Conservation (phyloP, 2,329 filamentous ascomycete genomes). For the Talaromyces sp. region DNA sequence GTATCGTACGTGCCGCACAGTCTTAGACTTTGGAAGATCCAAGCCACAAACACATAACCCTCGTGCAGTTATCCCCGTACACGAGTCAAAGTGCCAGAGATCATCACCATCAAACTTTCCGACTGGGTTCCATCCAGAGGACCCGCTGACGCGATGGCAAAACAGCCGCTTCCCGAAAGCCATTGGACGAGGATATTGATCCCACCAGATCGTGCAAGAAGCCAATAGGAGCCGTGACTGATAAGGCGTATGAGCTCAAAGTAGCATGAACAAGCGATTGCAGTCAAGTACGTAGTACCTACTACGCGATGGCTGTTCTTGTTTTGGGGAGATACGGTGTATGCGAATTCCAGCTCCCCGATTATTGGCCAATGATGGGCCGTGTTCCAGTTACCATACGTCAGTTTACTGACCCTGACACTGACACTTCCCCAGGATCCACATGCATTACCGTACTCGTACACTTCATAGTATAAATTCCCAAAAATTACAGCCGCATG, state of each 20-base stretch:
- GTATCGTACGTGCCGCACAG: neutral
- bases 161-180: neutral
- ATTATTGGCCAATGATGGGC: neutral
- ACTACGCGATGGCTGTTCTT: no score
- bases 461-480: neutral
- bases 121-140: neutral
- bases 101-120: constrained; percentile 8
- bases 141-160: constrained; percentile 4
- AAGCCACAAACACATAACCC: constrained; percentile 4
- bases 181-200: neutral
- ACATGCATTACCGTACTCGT: neutral
- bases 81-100: neutral
- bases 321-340: neutral
- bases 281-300: neutral
- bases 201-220: neutral
- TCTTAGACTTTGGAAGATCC: neutral
- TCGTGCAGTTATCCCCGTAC: neutral
- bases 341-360: neutral
- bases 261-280: neutral
- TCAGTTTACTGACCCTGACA: neutral
- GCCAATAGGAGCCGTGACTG: neutral
- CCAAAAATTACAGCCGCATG: neutral
- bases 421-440: neutral
- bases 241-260: neutral
- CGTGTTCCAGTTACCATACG: neutral